A percentile compares a stretch with the other conserved stretches of the same genome.
These are phyloP conservation scores for Cutaneotrichosporon dermatis DNA, from an alignment of 1,284 basidiomycete species.

Conservation along the genomic window DNA sequence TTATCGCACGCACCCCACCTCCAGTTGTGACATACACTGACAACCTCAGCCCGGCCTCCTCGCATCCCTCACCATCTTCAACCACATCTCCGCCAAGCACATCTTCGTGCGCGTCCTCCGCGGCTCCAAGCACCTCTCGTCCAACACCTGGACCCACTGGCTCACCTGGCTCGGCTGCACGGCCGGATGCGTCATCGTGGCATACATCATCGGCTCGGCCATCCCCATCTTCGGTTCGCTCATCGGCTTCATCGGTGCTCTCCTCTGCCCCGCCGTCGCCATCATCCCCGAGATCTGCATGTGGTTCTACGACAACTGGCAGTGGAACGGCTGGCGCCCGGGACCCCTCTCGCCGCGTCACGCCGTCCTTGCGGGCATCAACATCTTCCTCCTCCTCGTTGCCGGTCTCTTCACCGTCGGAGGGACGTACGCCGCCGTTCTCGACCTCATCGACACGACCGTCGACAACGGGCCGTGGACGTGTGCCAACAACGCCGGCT, in stretches of 20 bases:
- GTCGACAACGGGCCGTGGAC: constrained; percentile 23
- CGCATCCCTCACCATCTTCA: constrained; percentile 11
- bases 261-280: constrained; percentile 21
- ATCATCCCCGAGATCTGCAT: constrained; percentile 28
- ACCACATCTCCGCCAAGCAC: constrained; percentile 21
- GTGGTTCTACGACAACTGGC: constrained; percentile 32
- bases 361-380: constrained; percentile 18
- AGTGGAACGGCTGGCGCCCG: constrained; percentile 8
- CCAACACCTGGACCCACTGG: constrained; percentile 35
- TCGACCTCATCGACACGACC: constrained; percentile 23
- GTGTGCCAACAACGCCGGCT: constrained; percentile 25
- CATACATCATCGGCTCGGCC: constrained; percentile 28
- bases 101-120: constrained; percentile 39
- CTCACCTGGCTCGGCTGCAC: constrained; percentile 35
- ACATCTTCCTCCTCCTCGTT: constrained; percentile 32
- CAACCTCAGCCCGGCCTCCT: constrained; percentile 27
- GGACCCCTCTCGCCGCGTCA: constrained; percentile 13
- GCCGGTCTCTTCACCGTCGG: constrained; percentile 27
- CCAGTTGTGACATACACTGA: no score
- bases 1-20: no score
- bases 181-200: constrained; percentile 16
- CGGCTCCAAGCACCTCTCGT: constrained; percentile 32
- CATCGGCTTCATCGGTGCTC: constrained; percentile 30
- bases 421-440: constrained; percentile 30
- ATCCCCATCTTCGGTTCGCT: constrained; percentile 27